Conservation (phyloP, 2,329 filamentous ascomycete genomes). For the Nemania sp. region DNA sequence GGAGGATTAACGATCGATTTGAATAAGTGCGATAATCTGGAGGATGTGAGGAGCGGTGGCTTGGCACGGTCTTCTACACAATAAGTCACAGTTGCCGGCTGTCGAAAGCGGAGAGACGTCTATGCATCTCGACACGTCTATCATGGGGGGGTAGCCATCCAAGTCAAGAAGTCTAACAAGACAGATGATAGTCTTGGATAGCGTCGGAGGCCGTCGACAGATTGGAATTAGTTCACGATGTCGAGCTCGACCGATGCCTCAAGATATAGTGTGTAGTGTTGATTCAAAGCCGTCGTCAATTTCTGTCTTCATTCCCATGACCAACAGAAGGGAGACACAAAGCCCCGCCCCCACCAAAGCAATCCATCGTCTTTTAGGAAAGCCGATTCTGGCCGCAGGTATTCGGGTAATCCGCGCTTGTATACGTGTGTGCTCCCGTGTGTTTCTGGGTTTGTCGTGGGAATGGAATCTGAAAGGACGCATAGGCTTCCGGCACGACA, state of each 20-base stretch:
- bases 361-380: slow-evolving; percentile 8
- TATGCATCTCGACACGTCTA: not conserved
- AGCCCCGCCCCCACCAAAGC: slow-evolving; percentile 27
- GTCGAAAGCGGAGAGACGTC: too few species aligned
- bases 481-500: slow-evolving; percentile 33
- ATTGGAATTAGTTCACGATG: slow-evolving; percentile 20
- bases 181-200: slow-evolving; percentile 9
- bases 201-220: slow-evolving; percentile 17
- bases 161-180: not conserved
- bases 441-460: slow-evolving; percentile 28
- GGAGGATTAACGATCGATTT: not conserved
- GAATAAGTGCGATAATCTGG: not conserved
- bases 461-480: slow-evolving; percentile 29
- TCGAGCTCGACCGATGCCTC: slow-evolving; percentile 11
- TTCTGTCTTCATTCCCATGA: slow-evolving; percentile 15
- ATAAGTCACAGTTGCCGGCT: not conserved
- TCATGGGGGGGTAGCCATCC: not conserved
- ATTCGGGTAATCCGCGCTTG: slow-evolving; percentile 16
- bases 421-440: not conserved
- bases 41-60: not conserved
- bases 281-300: slow-evolving; percentile 13
- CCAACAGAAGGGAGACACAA: slow-evolving; percentile 22
- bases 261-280: slow-evolving; percentile 14
- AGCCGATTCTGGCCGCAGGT: slow-evolving; percentile 24
- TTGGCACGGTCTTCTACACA: not conserved